Evolutionary conservation across 441 rosid species (phyloP), one percentile per base, ranked within the genome.

Genomic region (Gossypium laxum): DNA sequence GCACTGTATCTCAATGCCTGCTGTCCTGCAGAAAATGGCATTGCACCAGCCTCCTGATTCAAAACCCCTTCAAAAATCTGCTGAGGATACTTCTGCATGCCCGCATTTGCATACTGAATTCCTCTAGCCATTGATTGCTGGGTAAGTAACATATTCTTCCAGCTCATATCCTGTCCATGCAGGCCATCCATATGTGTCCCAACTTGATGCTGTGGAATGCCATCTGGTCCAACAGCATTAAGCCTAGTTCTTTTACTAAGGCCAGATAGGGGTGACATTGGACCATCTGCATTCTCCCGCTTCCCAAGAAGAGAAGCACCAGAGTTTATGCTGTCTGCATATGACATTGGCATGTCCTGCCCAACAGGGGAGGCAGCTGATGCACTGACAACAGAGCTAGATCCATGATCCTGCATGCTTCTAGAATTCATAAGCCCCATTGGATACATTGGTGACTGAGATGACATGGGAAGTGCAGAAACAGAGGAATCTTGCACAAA

Each of bases 201-300:
- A 61, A 81, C 73, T 67, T 87, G 89, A 75, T 85, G 93, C 74
- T 82, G 98, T 72, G 82, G 89, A 79, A 81, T 78, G 64, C 85
- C 88, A 75, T 91, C 94, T 71, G 89, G 74, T 74, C 82, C 89
- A 65, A 83, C 70, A 18, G 81, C 66, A 30, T 78, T 76, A 60
- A 71, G 74, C 81, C 91, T 85, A 34, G 86, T 30, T 75, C 95
- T 86, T 86, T 91, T 92, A 75, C 70, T 92, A 32, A 77, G 71
- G 76, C 77, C 76, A 69, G 99, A 80, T 71, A 87, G 63, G 11
- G 96, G 89, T 24, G 92, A 87, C 79, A 84, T 67, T 79, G 81
- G 88, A 11, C 85, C 89, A 67, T 92, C 97, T 75, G 82, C 88
- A 77, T 67, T 88, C 64, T 90, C 98, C 72, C 91, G 87, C 74